Percentiles rank a stretch among this genome's conserved stretches.
Conservation (phyloP, 2,329 filamentous ascomycete genomes). For the Claviceps paspali region DNA sequence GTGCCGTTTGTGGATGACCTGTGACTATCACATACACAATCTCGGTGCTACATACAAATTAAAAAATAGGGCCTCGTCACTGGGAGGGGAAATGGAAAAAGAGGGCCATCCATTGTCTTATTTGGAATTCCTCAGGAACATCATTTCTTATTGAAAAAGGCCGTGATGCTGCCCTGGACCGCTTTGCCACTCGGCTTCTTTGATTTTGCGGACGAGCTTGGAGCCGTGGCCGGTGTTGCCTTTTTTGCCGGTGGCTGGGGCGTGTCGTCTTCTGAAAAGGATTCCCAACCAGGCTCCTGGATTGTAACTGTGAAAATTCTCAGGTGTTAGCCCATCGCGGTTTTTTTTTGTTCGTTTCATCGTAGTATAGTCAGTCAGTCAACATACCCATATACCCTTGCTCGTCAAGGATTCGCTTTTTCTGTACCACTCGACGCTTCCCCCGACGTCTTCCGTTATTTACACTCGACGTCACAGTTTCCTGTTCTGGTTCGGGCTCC, state of each 20-base stretch:
- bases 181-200: slow-evolving; percentile 44
- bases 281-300: slow-evolving; percentile 77
- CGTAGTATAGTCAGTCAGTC: slow-evolving; percentile 14
- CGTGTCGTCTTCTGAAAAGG: slow-evolving; percentile 80
- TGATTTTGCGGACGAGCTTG: slow-evolving; percentile 32
- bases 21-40: too few relatives aligned
- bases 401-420: slow-evolving; percentile 73
- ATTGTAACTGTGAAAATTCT: slow-evolving; percentile 51
- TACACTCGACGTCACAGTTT: slow-evolving; percentile 32
- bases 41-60: too few relatives aligned
- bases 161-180: slow-evolving; percentile 73
- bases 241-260: slow-evolving; percentile 34
- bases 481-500: slow-evolving; percentile 18
- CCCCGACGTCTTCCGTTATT: slow-evolving; percentile 55
- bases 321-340: background rate
- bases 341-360: background rate
- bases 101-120: background rate
- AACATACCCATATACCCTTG: slow-evolving; percentile 73
- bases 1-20: too few relatives aligned
- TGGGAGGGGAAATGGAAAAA: too few relatives aligned
- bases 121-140: background rate
- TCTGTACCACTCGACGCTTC: slow-evolving; percentile 69
- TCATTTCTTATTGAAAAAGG: slow-evolving; percentile 75
- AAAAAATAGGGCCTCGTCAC: too few relatives aligned
- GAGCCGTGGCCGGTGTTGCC: slow-evolving; percentile 29